These are phyloP conservation scores for Termitomyces sp. DNA, from an alignment of 1,284 basidiomycete genomes.

Conservation along the genomic window DNA sequence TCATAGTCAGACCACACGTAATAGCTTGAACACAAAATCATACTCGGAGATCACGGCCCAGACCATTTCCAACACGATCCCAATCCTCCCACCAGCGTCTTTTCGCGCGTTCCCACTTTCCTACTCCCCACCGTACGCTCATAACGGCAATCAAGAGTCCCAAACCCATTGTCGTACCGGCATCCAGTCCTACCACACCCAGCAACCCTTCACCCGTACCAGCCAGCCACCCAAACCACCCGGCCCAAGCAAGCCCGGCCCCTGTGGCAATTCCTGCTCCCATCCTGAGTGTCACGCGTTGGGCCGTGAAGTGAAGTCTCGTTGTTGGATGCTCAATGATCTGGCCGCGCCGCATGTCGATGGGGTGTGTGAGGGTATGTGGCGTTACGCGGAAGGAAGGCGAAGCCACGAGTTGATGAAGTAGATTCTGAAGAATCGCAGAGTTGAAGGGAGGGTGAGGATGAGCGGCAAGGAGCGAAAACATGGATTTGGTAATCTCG, in stretches of 20 bases:
- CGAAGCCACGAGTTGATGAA: slow-evolving; percentile 50
- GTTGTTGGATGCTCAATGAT: slow-evolving; percentile 55
- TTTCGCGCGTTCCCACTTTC: slow-evolving; percentile 70
- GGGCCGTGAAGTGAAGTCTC: slow-evolving; percentile 62
- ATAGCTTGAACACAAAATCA: slow-evolving; percentile 16
- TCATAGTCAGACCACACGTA: background rate
- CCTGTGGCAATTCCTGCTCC: slow-evolving; percentile 39
- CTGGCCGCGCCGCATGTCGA: slow-evolving; percentile 53
- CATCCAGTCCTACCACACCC: slow-evolving; percentile 39
- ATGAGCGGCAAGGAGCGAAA: slow-evolving; percentile 35
- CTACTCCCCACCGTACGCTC: slow-evolving; percentile 63
- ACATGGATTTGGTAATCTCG: slow-evolving; percentile 39
- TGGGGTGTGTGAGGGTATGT: slow-evolving; percentile 47
- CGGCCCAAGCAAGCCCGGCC: slow-evolving; percentile 43
- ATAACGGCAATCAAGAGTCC: slow-evolving; percentile 51
- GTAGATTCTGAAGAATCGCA: slow-evolving; percentile 61
- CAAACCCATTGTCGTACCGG: slow-evolving; percentile 55
- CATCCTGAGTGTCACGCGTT: slow-evolving; percentile 55
- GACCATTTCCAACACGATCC: slow-evolving; percentile 60
- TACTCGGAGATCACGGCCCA: slow-evolving; percentile 71
- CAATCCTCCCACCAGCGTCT: slow-evolving; percentile 72
- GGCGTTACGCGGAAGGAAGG: slow-evolving; percentile 48
- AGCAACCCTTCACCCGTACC: slow-evolving; percentile 34
- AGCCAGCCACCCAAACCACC: slow-evolving; percentile 47
- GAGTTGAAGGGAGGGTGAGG: slow-evolving; percentile 47